Conservation (phyloP, 164 flowering plant genomes). For the Tetracentron sinense region DNA sequence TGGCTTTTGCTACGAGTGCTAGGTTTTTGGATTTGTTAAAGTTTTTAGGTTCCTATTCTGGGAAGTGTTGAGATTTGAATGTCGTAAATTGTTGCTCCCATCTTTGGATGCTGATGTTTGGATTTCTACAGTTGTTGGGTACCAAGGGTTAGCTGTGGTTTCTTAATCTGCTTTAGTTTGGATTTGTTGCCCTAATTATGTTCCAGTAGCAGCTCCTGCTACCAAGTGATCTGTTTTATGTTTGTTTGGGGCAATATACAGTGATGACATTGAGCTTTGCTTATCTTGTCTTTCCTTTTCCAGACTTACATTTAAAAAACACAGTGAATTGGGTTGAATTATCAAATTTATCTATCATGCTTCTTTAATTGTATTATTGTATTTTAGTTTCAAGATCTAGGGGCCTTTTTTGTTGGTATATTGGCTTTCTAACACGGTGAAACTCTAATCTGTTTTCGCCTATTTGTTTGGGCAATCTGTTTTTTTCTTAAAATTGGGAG, state of each 20-base stretch:
- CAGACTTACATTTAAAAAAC: neutral
- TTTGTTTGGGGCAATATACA: neutral
- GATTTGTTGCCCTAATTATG: neutral
- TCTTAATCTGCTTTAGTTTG: neutral
- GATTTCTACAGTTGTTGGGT: neutral
- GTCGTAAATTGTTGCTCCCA: neutral
- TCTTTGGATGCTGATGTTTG: neutral
- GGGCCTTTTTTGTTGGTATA: neutral
- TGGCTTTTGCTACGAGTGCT: neutral
- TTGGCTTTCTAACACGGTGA: too few species aligned
- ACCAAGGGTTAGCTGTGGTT: neutral
- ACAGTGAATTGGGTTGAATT: neutral
- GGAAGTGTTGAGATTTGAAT: neutral
- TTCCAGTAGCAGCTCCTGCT: too few species aligned
- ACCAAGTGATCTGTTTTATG: neutral
- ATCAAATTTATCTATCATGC: neutral
- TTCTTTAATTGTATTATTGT: neutral
- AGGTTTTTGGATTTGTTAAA: too few species aligned
- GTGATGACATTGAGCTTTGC: neutral
- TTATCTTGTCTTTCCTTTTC: neutral
- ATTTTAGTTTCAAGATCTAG: neutral
- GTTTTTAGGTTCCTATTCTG: neutral
- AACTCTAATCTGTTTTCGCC: too few species aligned
- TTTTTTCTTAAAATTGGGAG: too few species aligned
- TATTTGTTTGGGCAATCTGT: too few species aligned